These are phyloP conservation scores for Gelatoporia subvermispora DNA, from an alignment of 768 basidiomycete species.

Conservation along the genomic window DNA sequence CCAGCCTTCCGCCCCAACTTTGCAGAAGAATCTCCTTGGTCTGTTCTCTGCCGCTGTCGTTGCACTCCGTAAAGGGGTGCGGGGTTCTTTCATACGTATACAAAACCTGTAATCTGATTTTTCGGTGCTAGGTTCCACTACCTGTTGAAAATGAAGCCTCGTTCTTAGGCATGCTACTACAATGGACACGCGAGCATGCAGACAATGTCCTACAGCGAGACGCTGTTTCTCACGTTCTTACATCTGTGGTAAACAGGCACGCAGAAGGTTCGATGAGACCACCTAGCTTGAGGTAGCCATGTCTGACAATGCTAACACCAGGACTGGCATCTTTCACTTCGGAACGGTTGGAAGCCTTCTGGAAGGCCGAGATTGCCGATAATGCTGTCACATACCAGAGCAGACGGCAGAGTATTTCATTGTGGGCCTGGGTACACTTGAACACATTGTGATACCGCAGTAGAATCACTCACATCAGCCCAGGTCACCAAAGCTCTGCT, in stretches of 20 bases:
- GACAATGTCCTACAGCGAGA: conserved; percentile 48
- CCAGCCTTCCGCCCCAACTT: conserved; percentile 38
- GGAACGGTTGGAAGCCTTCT: conserved; percentile 41
- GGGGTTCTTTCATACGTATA: not conserved
- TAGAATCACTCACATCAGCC: not conserved
- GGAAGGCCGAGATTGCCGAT: conserved; percentile 42
- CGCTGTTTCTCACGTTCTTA: conserved; percentile 51
- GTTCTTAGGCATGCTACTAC: conserved; percentile 51
- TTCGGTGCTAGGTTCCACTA: conserved; percentile 41
- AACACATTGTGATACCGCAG: too few species aligned
- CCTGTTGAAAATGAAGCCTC: conserved; percentile 43
- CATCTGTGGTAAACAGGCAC: conserved; percentile 77
- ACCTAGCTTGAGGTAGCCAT: not conserved
- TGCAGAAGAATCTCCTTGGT: conserved; percentile 59
- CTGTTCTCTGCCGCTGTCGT: conserved; percentile 66
- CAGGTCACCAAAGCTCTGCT: conserved; percentile 80
- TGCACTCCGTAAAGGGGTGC: conserved; percentile 62
- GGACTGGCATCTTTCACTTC: conserved; percentile 44
- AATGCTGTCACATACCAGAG: conserved; percentile 23
- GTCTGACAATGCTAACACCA: conserved; percentile 19
- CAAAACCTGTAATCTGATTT: not conserved
- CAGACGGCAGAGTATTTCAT: conserved; percentile 48
- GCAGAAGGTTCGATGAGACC: conserved; percentile 46
- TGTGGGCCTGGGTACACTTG: conserved; percentile 75
- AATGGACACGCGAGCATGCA: conserved; percentile 52